Evolutionary conservation across 2,329 filamentous ascomycete species (phyloP), one percentile per base, ranked within the genome.

Genomic region (Ophiostoma quercus): DNA sequence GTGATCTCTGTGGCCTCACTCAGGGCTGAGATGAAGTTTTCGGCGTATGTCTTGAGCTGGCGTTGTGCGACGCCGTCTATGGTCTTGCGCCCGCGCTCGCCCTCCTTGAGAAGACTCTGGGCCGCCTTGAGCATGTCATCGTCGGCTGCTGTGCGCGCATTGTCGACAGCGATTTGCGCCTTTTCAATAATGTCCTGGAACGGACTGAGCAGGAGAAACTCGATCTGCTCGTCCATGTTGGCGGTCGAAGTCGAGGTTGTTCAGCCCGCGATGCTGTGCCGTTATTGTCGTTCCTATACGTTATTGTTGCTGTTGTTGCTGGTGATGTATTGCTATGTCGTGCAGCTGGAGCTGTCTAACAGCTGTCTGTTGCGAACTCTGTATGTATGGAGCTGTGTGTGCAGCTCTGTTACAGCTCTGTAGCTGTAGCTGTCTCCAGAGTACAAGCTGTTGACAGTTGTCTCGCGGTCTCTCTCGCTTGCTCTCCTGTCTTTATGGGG

Each of bases 121-220:
- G 83, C 83, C 34, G 83, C 82, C 76, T 81, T 83, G 74, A 80
- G 77, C 84, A 87, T 86, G 39, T 77, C 75, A 71, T 81, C 77
- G 32, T 79, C 75, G 69, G 80, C 78, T 54, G 77, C 81, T 29
- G 72, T 73, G 16, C 76, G 73, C 11, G 83, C 83, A 79, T 85
- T 85, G 34, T 80, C 78, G 66, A 82, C 74, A 0, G 84, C 84
- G 12, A 74, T 71, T 43, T 78, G 82, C 41, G 81, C 84, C 77
- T 85, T 85, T 62, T 84, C 81, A 68, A 85, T 80, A 69, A 86
- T 81, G 63, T 86, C 83, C 68, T 77, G 79, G 73, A 86, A 87
- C 37, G 84, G 83, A 47, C 79, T 79, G 37, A 85, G 76, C 51
- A 85, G 82, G 65, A 86, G 80, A 63, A 79, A 78, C 68, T 73